Evolutionary conservation across 768 basidiomycete species (phyloP).

Genomic region (Mycena indigotica): DNA sequence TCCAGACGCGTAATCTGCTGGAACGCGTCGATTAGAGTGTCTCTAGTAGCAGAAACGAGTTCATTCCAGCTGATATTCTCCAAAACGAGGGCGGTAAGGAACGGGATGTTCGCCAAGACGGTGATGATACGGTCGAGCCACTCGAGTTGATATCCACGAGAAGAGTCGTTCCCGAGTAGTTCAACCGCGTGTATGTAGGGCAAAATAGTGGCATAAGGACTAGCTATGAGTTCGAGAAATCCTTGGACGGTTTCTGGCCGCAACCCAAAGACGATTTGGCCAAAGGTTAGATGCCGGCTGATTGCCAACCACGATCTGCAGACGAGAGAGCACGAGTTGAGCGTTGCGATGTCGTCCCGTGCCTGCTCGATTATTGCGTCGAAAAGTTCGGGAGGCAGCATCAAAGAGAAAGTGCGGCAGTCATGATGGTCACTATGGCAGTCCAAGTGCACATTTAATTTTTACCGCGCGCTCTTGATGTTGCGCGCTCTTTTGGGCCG

Average conservation of each 20-base stretch:
- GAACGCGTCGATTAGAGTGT: constrained; percentile 8
- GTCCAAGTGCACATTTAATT: no score
- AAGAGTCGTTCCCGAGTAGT: constrained; percentile 4
- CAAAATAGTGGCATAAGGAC: constrained; percentile 8
- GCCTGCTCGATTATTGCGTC: constrained; percentile 14
- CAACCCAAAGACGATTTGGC: constrained; percentile 6
- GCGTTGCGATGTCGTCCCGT: constrained; percentile 3
- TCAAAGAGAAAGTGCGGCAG: neutral
- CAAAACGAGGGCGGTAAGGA: constrained; percentile 10
- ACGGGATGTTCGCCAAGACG: constrained; percentile 12
- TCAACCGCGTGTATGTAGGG: constrained; percentile 15
- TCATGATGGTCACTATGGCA: no score
- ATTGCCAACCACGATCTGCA: constrained; percentile 19
- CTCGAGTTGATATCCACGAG: constrained; percentile 4
- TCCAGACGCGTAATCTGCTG: constrained; percentile 14
- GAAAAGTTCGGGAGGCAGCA: constrained; percentile 20
- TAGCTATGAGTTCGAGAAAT: constrained; percentile 9
- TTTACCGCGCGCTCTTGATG: no score
- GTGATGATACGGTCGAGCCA: constrained; percentile 17
- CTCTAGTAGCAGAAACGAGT: neutral
- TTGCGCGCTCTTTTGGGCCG: no score
- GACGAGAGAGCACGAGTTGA: constrained; percentile 15
- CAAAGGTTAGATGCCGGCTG: constrained; percentile 14
- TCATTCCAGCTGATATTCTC: constrained; percentile 11
- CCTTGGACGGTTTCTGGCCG: constrained; percentile 4